Evolutionary conservation across 2,329 filamentous ascomycete species (phyloP), one percentile per base, ranked within the genome.

Genomic region (Cladosporium sphaerospermum): DNA sequence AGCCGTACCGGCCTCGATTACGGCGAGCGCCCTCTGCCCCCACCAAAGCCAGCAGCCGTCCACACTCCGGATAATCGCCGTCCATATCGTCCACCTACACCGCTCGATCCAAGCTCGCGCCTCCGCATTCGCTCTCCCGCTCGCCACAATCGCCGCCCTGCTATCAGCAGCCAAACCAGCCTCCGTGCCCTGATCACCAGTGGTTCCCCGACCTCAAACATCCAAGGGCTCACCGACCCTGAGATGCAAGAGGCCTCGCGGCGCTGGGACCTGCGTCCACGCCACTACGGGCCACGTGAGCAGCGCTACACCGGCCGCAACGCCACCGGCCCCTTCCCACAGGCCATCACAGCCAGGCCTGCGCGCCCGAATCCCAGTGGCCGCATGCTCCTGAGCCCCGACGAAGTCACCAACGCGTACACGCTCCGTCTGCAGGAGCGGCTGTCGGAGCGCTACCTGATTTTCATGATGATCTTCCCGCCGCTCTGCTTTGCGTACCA

Each of bases 401-500:
- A 32, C 43, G 34, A 47, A 16, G 43, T 28, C n/a, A n/a, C 40
- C 16, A 28, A 45, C 23, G 23, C 28, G 28, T n/a, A 33, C 14
- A 33, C 31, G 23, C n/a, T 14, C 23, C n/a, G 28, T 14, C 37
- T 45, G 11, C 50, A 53, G n/a, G 43, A 45, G 36, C 33, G 39
- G 39, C 23, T 52, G 28, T 48, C 48, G 36, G 14, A 43, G 31
- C 33, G 18, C 9, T 46, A 48, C 53, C 48, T 51, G 32, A 43
- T 51, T 32, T 40, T 39, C n/a, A 54, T 57, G 18, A 55, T 57
- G 42, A 62, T 63, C 13, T 50, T 57, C 10, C 43, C 61, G 4
- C 54, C 63, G 6, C 45, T 64, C 31, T 46, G 54, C 39, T 62
- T 63, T 41, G 57, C 56, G 14, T 40, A 51, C 40, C 18, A 36